Evolutionary conservation across 257 asterid genomes (phyloP).

Genomic region (Ilex aquifolium): DNA sequence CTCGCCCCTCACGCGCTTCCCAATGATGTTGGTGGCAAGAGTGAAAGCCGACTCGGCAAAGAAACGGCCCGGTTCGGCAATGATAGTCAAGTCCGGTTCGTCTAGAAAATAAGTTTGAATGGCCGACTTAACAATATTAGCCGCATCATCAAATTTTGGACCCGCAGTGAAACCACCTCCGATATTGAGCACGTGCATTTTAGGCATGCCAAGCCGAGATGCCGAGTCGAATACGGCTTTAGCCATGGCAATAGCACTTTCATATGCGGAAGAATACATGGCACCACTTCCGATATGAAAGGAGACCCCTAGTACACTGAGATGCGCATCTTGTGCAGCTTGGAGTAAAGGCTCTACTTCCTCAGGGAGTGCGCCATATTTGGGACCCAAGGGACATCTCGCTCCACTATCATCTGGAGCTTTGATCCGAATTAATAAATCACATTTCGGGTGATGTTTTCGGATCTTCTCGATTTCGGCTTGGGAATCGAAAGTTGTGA

Average conservation of each 20-base stretch:
- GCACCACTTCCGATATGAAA: slow-evolving; percentile 17
- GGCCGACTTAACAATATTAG: neutral
- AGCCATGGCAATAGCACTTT: slow-evolving; percentile 13
- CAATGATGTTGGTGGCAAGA: slow-evolving; percentile 8
- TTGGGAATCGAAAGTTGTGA: slow-evolving; percentile 10
- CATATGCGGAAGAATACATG: slow-evolving; percentile 4
- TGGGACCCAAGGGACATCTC: slow-evolving; percentile 9
- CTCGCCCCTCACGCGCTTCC: slow-evolving; percentile 15
- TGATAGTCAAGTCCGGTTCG: neutral
- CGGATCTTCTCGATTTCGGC: slow-evolving; percentile 12
- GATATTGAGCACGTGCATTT: slow-evolving; percentile 10
- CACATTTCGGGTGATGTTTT: slow-evolving; percentile 8
- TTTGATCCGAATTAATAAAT: slow-evolving; percentile 10
- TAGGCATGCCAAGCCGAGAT: slow-evolving; percentile 3
- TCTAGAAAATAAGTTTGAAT: neutral
- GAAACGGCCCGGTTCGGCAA: slow-evolving; percentile 18
- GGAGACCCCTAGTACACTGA: slow-evolving; percentile 12
- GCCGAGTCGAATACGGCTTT: slow-evolving; percentile 8
- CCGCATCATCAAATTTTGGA: slow-evolving; percentile 6
- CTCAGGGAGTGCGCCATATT: slow-evolving; percentile 15
- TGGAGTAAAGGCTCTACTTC: slow-evolving; percentile 10
- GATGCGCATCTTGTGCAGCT: slow-evolving; percentile 3
- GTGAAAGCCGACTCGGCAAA: slow-evolving; percentile 13
- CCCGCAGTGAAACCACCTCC: slow-evolving; percentile 20
- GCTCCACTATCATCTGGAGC: slow-evolving; percentile 8